phyloP scores from a whole-genome alignment of 305 asterid genomes.

The Andrographis paniculata region DNA sequence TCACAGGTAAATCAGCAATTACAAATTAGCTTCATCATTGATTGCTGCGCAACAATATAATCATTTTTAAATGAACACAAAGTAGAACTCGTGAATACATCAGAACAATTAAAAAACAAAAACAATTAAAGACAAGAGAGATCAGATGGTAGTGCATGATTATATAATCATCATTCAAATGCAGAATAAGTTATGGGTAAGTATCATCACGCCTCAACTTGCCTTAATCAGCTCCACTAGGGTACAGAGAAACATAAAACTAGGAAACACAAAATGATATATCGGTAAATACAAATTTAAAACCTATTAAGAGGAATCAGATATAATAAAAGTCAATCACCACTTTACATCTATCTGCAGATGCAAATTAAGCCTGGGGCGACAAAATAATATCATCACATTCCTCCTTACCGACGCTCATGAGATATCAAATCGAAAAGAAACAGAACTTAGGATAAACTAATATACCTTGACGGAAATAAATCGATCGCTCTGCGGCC shows the following conservation, averaged over 20 bases:
- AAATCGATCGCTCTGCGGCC: conserved; percentile 41
- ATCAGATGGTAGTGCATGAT: conserved; percentile 77
- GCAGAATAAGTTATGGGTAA: conserved; percentile 34
- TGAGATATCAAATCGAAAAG: neutral
- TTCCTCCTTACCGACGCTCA: conserved; percentile 11
- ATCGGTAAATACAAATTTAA: neutral
- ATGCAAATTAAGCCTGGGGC: conserved; percentile 58
- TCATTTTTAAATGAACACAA: neutral
- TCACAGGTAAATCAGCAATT: conserved; percentile 22
- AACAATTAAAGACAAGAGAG: conserved; percentile 19
- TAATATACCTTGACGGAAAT: conserved; percentile 32
- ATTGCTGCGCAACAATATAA: conserved; percentile 17
- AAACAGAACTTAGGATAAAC: neutral
- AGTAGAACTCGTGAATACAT: neutral
- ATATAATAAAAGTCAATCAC: conserved; percentile 46
- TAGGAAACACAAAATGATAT: neutral
- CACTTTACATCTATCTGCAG: conserved; percentile 34
- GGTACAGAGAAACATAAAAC: neutral
- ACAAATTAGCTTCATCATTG: conserved; percentile 29
- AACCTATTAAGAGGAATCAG: conserved; percentile 28
- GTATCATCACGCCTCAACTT: conserved; percentile 35
- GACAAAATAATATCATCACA: conserved; percentile 43
- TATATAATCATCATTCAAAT: conserved; percentile 39
- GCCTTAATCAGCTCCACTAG: conserved; percentile 2
- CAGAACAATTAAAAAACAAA: neutral